Percentiles rank a stretch among this genome's conserved stretches.
These are phyloP conservation scores for Myxozyma melibiosi DNA, from an alignment of 805 yeast genomes.

Conservation along the genomic window DNA sequence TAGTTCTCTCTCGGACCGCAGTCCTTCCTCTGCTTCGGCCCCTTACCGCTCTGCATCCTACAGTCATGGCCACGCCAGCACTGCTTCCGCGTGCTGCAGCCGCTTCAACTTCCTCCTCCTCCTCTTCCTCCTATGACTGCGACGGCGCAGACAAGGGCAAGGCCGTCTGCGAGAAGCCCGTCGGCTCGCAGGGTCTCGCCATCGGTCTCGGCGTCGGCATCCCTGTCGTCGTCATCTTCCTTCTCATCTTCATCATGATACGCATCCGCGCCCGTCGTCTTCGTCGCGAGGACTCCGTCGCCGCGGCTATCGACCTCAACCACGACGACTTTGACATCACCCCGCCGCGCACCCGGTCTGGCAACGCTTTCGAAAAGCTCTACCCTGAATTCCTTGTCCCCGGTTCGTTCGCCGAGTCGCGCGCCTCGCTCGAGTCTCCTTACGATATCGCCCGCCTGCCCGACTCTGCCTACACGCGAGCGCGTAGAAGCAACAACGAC, in stretches of 20 bases:
- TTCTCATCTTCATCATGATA: slow-evolving; percentile 41
- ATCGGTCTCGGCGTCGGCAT: slow-evolving; percentile 38
- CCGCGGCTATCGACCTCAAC: slow-evolving; percentile 44
- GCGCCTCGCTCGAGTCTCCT: slow-evolving; percentile 23
- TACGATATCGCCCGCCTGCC: slow-evolving; percentile 16
- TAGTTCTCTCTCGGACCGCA: background rate
- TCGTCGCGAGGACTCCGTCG: slow-evolving; percentile 43
- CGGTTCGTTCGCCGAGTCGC: slow-evolving; percentile 13
- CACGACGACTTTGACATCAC: slow-evolving; percentile 38
- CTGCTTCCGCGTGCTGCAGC: background rate
- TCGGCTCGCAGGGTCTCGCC: slow-evolving; percentile 19
- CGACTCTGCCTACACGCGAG: background rate
- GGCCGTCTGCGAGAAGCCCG: slow-evolving; percentile 23
- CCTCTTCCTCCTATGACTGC: slow-evolving; percentile 10
- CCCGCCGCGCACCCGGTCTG: slow-evolving; percentile 10
- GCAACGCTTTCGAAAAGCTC: slow-evolving; percentile 2
- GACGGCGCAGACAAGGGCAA: slow-evolving; percentile 12
- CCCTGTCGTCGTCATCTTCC: slow-evolving; percentile 42
- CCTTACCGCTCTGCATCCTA: too few relatives aligned
- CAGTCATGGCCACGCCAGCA: too few relatives aligned
- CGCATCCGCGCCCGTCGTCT: slow-evolving; percentile 40
- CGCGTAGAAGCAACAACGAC: background rate
- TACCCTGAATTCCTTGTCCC: slow-evolving; percentile 19
- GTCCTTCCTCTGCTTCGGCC: background rate
- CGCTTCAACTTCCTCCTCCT: slow-evolving; percentile 1